A percentile compares a stretch with the other conserved stretches of the same genome.
phyloP scores from a whole-genome alignment of 2,329 filamentous ascomycete genomes.

The Ploettnerulaceae sp. region DNA sequence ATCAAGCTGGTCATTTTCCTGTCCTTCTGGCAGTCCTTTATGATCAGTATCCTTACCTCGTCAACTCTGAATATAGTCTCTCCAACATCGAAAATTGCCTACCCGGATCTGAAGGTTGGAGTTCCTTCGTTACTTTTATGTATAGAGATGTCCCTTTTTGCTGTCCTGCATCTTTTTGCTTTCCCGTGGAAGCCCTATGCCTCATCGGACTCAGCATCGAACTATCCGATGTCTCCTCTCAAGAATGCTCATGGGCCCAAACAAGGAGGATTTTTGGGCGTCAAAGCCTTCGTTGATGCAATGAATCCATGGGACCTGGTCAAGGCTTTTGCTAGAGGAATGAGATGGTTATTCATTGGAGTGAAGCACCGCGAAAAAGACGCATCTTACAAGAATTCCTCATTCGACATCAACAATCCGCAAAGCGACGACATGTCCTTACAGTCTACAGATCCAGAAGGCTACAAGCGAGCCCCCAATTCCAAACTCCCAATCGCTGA shows the following conservation, averaged over 20 bases:
- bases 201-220: conserved; percentile 39
- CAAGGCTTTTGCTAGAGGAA: conserved; percentile 70
- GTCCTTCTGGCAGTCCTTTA: conserved; percentile 75
- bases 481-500: conserved; percentile 29
- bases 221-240: conserved; percentile 39
- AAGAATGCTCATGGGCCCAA: conserved; percentile 46
- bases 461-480: conserved; percentile 17
- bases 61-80: conserved; percentile 41
- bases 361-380: conserved; percentile 55
- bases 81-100: conserved; percentile 47
- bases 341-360: conserved; percentile 74
- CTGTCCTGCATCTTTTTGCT: conserved; percentile 74
- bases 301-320: conserved; percentile 79
- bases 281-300: conserved; percentile 63
- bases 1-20: conserved; percentile 92
- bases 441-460: conserved; percentile 12
- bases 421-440: conserved; percentile 25
- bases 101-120: conserved; percentile 74
- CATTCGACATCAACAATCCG: conserved; percentile 16
- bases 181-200: conserved; percentile 73
- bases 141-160: conserved; percentile 79
- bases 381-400: conserved; percentile 40
- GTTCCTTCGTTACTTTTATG: conserved; percentile 74
- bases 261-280: conserved; percentile 58
- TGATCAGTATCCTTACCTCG: conserved; percentile 56